Evolutionary conservation across 257 asterid species (phyloP).

Genomic region (Ehretia macrophylla): DNA sequence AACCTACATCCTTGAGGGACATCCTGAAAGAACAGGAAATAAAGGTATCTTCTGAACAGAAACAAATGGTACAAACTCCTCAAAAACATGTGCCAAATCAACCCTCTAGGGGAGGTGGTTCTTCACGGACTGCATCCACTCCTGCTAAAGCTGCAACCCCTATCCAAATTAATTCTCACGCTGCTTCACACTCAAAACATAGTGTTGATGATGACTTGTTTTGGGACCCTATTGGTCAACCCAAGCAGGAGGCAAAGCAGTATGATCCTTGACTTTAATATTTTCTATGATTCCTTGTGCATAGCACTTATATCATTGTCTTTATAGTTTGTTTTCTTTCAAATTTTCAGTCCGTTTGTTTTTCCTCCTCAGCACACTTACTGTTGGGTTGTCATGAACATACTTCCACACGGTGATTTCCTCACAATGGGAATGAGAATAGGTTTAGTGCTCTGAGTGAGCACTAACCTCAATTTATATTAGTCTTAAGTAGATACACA

Average conservation of each 20-base stretch:
- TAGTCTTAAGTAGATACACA: too few species aligned
- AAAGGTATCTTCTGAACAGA: slow-evolving; percentile 38
- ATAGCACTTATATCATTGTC: too few species aligned
- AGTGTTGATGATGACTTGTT: slow-evolving; percentile 83
- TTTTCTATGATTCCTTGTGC: too few species aligned
- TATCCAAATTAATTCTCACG: slow-evolving; percentile 36
- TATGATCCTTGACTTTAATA: slow-evolving; percentile 27
- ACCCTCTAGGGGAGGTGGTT: slow-evolving; percentile 49
- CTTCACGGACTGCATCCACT: slow-evolving; percentile 63
- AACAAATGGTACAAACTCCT: slow-evolving; percentile 46
- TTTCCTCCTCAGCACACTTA: too few species aligned
- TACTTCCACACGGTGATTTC: too few species aligned
- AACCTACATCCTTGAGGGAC: slow-evolving; percentile 84
- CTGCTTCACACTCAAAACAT: slow-evolving; percentile 43
- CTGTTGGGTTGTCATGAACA: too few species aligned
- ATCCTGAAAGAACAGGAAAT: slow-evolving; percentile 82
- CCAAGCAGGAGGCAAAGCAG: slow-evolving; percentile 71
- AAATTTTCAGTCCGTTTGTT: too few species aligned
- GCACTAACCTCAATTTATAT: too few species aligned
- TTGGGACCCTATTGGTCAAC: slow-evolving; percentile 87
- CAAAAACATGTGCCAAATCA: slow-evolving; percentile 56
- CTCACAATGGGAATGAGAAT: too few species aligned
- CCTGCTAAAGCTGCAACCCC: slow-evolving; percentile 68
- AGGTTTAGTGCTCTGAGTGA: too few species aligned
- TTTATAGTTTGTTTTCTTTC: too few species aligned